Evolutionary conservation across 768 basidiomycete genomes (phyloP), one percentile per base, ranked within the genome.

Genomic region (Kwoniella bestiolae): DNA sequence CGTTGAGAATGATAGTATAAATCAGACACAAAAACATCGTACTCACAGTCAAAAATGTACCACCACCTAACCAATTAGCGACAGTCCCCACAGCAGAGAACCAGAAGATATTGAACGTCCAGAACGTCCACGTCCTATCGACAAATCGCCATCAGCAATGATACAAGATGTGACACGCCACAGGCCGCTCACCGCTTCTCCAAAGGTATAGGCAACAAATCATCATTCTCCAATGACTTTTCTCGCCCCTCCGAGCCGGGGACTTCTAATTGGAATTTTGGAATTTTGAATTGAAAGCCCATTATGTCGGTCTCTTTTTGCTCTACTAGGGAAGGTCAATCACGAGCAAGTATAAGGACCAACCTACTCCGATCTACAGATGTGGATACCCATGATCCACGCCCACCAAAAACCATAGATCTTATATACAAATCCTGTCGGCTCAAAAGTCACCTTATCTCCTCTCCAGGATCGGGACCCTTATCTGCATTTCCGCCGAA

Each of bases 51-150:
- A 67, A 66, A 35, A 70, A 73, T 3, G 65, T 50, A 14, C 58
- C 62, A n/a, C 69, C 71, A 8, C 69, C 71, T 3, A 73, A 63
- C 68, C 69, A 73, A 44, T 73, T 73, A 12, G 71, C 60, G 23
- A 69, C 69, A n/a, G 69, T 73, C 3, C 68, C 65, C 9, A 67
- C 71, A 18, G 69, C 71, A 16, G 65, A 64, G 71, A 73, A 73
- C 71, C 71, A 73, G 60, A 69, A 72, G 32, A 68, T 60, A 18
- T 44, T 70, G 56, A 64, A 73, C 6, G 72, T 73, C 66, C 58
- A 66, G 28, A 71, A 68, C 18, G 52, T 53, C 72, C 72, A 73
- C 9, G 72, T 73, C n/a, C 71, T 66, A 29, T 38, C 7, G 12
- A 3, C 23, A 8, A 16, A 23, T 16, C 26, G 11, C 6, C 46